A percentile compares a stretch with the other conserved stretches of the same genome.
Conservation (phyloP, 176 grass and related monocot genomes). For the Tillandsia fasciculata region DNA sequence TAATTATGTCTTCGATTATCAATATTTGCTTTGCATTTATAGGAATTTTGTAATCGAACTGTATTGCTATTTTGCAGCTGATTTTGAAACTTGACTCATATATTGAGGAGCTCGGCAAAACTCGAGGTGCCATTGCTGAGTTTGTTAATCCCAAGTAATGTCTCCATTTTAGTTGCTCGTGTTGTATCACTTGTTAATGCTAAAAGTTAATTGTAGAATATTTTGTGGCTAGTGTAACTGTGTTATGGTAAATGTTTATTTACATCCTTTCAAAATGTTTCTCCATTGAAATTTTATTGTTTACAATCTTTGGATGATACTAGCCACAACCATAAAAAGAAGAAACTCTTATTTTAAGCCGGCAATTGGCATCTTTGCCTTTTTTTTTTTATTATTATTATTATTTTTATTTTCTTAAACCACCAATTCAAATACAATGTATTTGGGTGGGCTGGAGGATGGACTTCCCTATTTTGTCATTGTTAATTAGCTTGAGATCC, state of each 20-base stretch:
- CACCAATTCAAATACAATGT: too few relatives aligned
- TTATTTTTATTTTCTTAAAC: too few relatives aligned
- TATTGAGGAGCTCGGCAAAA: slow-evolving; percentile 86
- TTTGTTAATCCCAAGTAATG: slow-evolving; percentile 98
- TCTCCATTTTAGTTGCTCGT: slow-evolving; percentile 1
- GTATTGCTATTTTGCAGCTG: slow-evolving; percentile 43
- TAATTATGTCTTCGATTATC: too few relatives aligned
- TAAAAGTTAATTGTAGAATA: background rate
- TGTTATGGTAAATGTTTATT: background rate
- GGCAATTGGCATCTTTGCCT: too few relatives aligned
- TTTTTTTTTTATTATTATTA: too few relatives aligned
- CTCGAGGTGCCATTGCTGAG: slow-evolving; percentile 76
- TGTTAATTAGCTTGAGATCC: too few relatives aligned
- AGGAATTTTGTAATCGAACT: slow-evolving; percentile 5
- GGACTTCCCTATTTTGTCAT: too few relatives aligned
- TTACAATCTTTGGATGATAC: too few relatives aligned
- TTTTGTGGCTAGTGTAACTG: background rate
- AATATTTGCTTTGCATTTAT: background rate
- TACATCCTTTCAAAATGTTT: background rate
- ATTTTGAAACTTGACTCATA: slow-evolving; percentile 90
- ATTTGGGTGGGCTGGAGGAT: too few relatives aligned
- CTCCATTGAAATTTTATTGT: background rate
- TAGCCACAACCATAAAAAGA: too few relatives aligned
- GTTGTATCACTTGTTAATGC: background rate
- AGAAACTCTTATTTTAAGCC: too few relatives aligned